phyloP scores from a whole-genome alignment of 352 stramenopile genomes.

The Elongisporangium anandrum region DNA sequence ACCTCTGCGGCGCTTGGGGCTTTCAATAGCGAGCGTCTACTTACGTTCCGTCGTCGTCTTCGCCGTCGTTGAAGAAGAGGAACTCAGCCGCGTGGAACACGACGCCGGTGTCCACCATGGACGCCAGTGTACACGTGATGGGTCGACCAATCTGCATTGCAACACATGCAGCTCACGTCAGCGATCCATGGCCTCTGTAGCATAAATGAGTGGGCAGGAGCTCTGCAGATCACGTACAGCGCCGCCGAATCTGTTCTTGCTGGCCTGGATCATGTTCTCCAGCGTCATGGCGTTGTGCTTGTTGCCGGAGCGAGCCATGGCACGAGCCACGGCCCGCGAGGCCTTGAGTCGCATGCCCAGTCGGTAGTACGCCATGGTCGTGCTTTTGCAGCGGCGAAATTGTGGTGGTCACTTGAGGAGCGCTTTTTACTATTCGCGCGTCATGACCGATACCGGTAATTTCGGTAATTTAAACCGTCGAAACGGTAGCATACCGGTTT shows the following conservation, averaged over 20 bases:
- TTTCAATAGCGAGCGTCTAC: constrained; percentile 11
- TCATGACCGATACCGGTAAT: background rate
- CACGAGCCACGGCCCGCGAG: constrained; percentile 54
- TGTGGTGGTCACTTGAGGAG: background rate
- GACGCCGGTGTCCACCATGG: constrained; percentile 46
- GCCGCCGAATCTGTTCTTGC: constrained; percentile 61
- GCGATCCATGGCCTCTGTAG: constrained; percentile 2
- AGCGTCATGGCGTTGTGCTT: constrained; percentile 40
- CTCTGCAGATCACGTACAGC: constrained; percentile 29
- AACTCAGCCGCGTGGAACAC: constrained; percentile 62
- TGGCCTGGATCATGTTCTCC: constrained; percentile 58
- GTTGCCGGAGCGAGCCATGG: constrained; percentile 51
- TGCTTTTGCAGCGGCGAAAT: constrained; percentile 2
- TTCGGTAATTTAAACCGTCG: background rate
- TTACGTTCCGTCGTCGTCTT: constrained; percentile 82
- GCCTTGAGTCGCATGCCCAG: constrained; percentile 56
- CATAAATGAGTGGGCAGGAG: background rate
- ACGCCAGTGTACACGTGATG: constrained; percentile 35
- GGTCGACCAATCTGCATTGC: constrained; percentile 40
- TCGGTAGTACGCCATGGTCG: constrained; percentile 67
- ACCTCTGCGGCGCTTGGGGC: background rate
- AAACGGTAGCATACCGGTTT: background rate
- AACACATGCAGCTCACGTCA: background rate
- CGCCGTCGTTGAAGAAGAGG: constrained; percentile 69
- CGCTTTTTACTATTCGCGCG: background rate